A percentile compares a stretch with the other conserved stretches of the same genome.
phyloP scores from a whole-genome alignment of 371 early-diverging fungal species.

The Apophysomyces ossiformis region DNA sequence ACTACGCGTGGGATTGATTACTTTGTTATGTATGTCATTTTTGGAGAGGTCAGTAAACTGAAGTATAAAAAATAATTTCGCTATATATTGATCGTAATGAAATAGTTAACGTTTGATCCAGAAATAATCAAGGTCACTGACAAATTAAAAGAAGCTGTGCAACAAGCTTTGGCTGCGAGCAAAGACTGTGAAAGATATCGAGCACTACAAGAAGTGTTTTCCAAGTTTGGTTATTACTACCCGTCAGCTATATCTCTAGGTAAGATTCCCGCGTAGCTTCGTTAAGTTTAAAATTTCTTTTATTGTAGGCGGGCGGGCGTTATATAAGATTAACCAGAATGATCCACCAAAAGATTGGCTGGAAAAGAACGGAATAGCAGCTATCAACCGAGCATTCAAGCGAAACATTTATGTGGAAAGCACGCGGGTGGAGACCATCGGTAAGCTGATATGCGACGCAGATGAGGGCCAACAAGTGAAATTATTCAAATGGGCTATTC shows the following conservation, averaged over 20 bases:
- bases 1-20: background rate
- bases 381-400: background rate
- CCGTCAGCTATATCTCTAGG: background rate
- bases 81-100: background rate
- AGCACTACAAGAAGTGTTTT: background rate
- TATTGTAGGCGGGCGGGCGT: background rate
- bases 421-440: background rate
- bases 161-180: background rate
- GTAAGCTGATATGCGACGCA: background rate
- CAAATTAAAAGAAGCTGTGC: background rate
- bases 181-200: background rate
- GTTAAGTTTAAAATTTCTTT: background rate
- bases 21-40: constrained; percentile 1
- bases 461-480: background rate
- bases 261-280: background rate
- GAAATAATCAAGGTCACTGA: background rate
- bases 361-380: background rate
- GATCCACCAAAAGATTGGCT: constrained; percentile 2
- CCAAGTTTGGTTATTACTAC: background rate
- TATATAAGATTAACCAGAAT: background rate
- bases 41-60: background rate
- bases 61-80: background rate
- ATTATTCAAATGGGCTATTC: background rate
- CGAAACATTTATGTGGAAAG: background rate
- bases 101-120: background rate